A percentile compares a stretch with the other conserved stretches of the same genome.
These are phyloP conservation scores for Fusarium denticulatum DNA, from an alignment of 2,329 filamentous ascomycete genomes.

Conservation along the genomic window DNA sequence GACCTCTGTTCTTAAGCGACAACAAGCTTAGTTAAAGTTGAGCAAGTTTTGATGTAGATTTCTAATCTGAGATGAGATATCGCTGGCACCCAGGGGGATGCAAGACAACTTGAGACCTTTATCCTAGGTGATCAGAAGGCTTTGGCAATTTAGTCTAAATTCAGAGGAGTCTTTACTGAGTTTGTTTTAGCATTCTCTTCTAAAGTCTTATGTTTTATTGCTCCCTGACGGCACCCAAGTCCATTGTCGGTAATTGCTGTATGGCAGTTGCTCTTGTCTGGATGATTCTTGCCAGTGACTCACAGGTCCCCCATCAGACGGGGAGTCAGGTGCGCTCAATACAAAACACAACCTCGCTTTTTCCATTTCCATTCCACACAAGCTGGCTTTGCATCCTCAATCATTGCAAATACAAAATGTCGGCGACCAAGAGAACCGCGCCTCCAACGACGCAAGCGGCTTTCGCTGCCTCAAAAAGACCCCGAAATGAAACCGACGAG, in stretches of 20 bases:
- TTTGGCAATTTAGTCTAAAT: neutral
- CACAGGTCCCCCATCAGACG: neutral
- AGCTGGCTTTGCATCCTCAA: neutral
- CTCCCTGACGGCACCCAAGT: no score
- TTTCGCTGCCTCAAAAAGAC: neutral
- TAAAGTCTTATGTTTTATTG: no score
- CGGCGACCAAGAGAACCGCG: neutral
- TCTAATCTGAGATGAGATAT: neutral
- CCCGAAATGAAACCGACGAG: neutral
- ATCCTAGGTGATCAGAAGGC: neutral
- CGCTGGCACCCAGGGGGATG: no score
- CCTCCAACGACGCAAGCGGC: neutral
- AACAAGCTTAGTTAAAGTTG: rapidly evolving
- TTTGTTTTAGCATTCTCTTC: no score
- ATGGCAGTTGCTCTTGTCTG: neutral
- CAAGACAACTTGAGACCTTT: no score
- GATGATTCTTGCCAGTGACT: neutral
- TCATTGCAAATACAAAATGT: neutral
- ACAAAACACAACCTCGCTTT: neutral
- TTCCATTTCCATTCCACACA: neutral
- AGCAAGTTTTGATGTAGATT: neutral
- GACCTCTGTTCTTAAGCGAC: neutral
- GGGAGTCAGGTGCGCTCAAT: neutral
- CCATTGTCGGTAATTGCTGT: neutral
- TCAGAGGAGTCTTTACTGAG: no score